Conservation (phyloP, 2,329 filamentous ascomycete genomes). For the Alternaria tenuissima region DNA sequence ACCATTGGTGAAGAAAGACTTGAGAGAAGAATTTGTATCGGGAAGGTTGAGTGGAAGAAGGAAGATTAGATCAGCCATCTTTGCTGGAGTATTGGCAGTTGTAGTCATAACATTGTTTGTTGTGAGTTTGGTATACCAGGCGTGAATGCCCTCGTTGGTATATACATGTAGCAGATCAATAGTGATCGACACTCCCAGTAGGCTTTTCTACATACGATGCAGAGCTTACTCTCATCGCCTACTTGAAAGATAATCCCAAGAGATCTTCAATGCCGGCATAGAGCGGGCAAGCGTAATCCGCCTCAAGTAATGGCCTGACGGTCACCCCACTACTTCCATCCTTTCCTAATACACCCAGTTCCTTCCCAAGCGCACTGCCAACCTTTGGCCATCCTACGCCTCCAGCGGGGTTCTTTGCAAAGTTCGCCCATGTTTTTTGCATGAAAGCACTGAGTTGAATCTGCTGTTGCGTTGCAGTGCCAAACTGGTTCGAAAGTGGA, state of each 20-base stretch:
- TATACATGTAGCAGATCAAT: not conserved
- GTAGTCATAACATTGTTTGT: not conserved
- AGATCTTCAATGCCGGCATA: constrained; percentile 15
- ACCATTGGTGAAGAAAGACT: not conserved
- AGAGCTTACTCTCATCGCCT: not conserved
- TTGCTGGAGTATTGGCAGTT: not conserved
- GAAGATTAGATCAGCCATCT: not conserved
- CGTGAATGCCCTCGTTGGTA: not conserved
- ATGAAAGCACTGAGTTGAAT: constrained; percentile 29
- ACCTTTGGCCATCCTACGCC: constrained; percentile 22
- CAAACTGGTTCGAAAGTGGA: constrained; percentile 14
- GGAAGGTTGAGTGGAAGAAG: not conserved
- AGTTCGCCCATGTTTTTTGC: constrained; percentile 33
- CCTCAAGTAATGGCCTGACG: constrained; percentile 7
- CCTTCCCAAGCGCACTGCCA: constrained; percentile 4
- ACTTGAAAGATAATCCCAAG: constrained; percentile 11
- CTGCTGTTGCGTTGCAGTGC: constrained; percentile 24
- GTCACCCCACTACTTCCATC: constrained; percentile 15
- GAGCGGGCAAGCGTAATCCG: constrained; percentile 19
- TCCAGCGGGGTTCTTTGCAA: constrained; percentile 27
- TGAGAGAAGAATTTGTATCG: not conserved
- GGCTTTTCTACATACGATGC: not conserved
- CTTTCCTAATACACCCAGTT: constrained; percentile 20
- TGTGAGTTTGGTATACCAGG: not conserved
- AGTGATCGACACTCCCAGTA: not conserved